Evolutionary conservation across 2,329 filamentous ascomycete genomes (phyloP).

Genomic region (Nemania sp.): DNA sequence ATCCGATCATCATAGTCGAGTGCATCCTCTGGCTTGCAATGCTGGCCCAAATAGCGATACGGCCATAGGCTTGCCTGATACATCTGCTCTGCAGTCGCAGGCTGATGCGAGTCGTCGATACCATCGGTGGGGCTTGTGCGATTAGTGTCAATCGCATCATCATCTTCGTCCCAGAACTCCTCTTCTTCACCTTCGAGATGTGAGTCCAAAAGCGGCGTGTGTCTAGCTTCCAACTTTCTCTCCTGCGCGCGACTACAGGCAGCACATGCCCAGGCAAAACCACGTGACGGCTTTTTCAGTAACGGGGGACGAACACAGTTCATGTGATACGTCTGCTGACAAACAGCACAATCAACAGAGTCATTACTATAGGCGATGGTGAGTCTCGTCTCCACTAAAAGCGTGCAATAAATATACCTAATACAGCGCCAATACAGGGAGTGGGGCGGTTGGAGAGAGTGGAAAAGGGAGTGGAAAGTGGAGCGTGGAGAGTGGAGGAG

Average conservation of each 20-base stretch:
- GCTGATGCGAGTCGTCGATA: constrained; percentile 66
- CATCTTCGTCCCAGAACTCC: constrained; percentile 75
- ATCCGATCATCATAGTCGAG: constrained; percentile 98
- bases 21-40: constrained; percentile 94
- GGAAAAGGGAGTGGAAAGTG: not conserved
- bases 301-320: constrained; percentile 93
- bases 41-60: constrained; percentile 93
- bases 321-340: constrained; percentile 97
- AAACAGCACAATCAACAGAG: constrained; percentile 97
- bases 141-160: constrained; percentile 72
- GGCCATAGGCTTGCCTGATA: constrained; percentile 96
- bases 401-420: constrained; percentile 15
- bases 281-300: constrained; percentile 94
- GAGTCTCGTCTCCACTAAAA: constrained; percentile 23
- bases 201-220: constrained; percentile 81
- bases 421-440: constrained; percentile 28
- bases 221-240: constrained; percentile 87
- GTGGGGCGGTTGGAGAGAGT: constrained; percentile 27
- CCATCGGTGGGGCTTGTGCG: constrained; percentile 74
- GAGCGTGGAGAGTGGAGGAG: constrained; percentile 23
- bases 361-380: constrained; percentile 72
- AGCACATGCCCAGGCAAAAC: constrained; percentile 97
- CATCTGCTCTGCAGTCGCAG: constrained; percentile 84
- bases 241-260: constrained; percentile 97
- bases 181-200: constrained; percentile 75